phyloP scores from a whole-genome alignment of 257 asterid genomes.

The Penstemon davidsonii region DNA sequence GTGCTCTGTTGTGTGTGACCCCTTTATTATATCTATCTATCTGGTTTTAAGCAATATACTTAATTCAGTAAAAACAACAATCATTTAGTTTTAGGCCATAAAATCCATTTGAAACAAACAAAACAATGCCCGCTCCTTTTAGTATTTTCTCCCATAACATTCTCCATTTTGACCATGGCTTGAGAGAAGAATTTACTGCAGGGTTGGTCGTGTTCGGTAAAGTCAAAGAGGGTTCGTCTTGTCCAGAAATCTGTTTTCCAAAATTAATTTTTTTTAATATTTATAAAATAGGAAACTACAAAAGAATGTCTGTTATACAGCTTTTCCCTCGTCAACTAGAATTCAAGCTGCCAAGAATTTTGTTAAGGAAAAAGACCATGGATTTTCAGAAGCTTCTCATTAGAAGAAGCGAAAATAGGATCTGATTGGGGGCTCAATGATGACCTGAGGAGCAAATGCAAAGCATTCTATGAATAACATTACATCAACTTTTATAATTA shows the following conservation, averaged over 20 bases:
- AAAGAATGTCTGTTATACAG: slow-evolving; percentile 17
- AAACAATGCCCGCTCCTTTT: too few relatives aligned
- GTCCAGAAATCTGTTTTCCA: slow-evolving; percentile 78
- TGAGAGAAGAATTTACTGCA: slow-evolving; percentile 41
- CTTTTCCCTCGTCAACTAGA: slow-evolving; percentile 37
- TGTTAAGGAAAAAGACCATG: slow-evolving; percentile 9
- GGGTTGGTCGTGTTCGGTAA: slow-evolving; percentile 34
- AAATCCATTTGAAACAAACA: too few relatives aligned
- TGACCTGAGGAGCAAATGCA: slow-evolving; percentile 28
- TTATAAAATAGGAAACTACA: slow-evolving; percentile 1
- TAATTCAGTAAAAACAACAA: too few relatives aligned
- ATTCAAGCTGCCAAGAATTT: slow-evolving; percentile 30
- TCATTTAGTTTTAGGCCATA: too few relatives aligned
- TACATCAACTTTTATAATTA: neutral
- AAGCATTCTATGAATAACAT: neutral
- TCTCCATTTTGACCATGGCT: slow-evolving; percentile 45
- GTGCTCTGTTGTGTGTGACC: too few relatives aligned
- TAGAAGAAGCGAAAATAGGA: slow-evolving; percentile 21
- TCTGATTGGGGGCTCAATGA: slow-evolving; percentile 26
- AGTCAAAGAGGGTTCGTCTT: slow-evolving; percentile 60
- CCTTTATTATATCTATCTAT: too few relatives aligned
- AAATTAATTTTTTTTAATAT: slow-evolving; percentile 26
- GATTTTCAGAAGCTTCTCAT: slow-evolving; percentile 7
- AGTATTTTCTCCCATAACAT: too few relatives aligned
- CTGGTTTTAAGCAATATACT: too few relatives aligned